These are phyloP conservation scores for Earliella scabrosa DNA, from an alignment of 1,284 basidiomycete genomes.

Conservation along the genomic window DNA sequence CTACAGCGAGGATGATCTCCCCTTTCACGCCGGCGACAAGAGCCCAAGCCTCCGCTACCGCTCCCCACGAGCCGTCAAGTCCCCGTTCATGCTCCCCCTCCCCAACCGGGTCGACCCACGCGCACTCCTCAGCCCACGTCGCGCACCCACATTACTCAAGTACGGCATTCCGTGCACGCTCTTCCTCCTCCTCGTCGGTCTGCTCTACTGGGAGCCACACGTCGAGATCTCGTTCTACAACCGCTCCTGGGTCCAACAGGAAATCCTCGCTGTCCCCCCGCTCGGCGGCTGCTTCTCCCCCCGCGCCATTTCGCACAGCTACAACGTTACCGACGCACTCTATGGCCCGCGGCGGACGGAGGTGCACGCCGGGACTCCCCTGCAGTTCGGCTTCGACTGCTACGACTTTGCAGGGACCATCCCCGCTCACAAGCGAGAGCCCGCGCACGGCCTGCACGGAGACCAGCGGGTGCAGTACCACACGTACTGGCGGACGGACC, in stretches of 20 bases:
- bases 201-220: slow-evolving; percentile 76
- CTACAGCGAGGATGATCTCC: slow-evolving; percentile 8
- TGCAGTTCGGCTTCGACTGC: slow-evolving; percentile 84
- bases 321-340: slow-evolving; percentile 70
- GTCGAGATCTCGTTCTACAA: slow-evolving; percentile 81
- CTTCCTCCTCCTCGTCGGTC: slow-evolving; percentile 47
- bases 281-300: slow-evolving; percentile 79
- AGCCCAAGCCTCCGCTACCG: slow-evolving; percentile 7
- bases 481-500: slow-evolving; percentile 90
- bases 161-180: slow-evolving; percentile 37
- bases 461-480: slow-evolving; percentile 72
- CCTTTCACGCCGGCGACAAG: background rate
- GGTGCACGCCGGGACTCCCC: slow-evolving; percentile 76
- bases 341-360: slow-evolving; percentile 67
- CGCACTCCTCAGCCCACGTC: slow-evolving; percentile 21
- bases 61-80: background rate
- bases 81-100: background rate
- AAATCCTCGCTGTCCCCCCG: slow-evolving; percentile 65
- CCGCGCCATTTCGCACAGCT: slow-evolving; percentile 57
- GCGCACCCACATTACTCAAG: slow-evolving; percentile 24
- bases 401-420: slow-evolving; percentile 74
- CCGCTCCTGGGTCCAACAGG: slow-evolving; percentile 72
- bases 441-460: slow-evolving; percentile 20
- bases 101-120: slow-evolving; percentile 2
- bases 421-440: slow-evolving; percentile 1